Evolutionary conservation across 768 basidiomycete genomes (phyloP).

Genomic region (Lyophyllum semitale): DNA sequence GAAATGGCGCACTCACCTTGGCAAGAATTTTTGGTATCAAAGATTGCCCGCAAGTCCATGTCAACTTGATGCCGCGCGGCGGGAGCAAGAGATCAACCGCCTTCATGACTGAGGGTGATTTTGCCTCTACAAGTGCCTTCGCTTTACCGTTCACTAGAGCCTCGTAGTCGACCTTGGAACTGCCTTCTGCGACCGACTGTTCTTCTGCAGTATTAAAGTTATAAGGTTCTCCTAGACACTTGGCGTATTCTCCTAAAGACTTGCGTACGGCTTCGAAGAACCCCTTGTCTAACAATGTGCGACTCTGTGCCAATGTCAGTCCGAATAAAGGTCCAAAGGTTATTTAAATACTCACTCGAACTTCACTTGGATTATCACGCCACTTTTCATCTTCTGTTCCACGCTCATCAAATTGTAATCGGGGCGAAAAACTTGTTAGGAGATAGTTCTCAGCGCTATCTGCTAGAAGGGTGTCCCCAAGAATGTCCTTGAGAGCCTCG

Average conservation of each 20-base stretch:
- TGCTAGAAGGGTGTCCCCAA: conserved; percentile 13
- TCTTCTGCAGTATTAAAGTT: conserved; percentile 5
- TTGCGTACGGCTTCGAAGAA: no score
- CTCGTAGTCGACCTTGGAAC: conserved; percentile 19
- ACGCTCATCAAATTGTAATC: conserved; percentile 3
- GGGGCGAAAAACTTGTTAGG: conserved; percentile 14
- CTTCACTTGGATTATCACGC: conserved; percentile 15
- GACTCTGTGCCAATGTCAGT: conserved; percentile 7
- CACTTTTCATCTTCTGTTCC: conserved; percentile 8
- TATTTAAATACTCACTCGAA: conserved; percentile 8
- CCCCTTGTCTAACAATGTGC: neutral
- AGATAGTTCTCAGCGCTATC: conserved; percentile 10
- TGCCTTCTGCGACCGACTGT: conserved; percentile 8
- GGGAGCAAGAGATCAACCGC: no score
- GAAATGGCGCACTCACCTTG: no score
- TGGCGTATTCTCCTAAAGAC: neutral
- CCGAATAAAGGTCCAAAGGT: conserved; percentile 7
- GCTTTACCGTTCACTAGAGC: conserved; percentile 11
- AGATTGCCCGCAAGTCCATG: no score
- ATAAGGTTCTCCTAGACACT: neutral
- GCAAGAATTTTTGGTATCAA: no score
- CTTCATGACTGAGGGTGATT: conserved; percentile 22
- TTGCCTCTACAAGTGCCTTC: conserved; percentile 15
- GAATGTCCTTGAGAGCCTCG: conserved; percentile 15
- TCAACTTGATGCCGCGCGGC: no score